Percentiles rank a stretch among this genome's conserved stretches.
phyloP scores from a whole-genome alignment of 2,329 filamentous ascomycete species.

The Fusarium coicis region DNA sequence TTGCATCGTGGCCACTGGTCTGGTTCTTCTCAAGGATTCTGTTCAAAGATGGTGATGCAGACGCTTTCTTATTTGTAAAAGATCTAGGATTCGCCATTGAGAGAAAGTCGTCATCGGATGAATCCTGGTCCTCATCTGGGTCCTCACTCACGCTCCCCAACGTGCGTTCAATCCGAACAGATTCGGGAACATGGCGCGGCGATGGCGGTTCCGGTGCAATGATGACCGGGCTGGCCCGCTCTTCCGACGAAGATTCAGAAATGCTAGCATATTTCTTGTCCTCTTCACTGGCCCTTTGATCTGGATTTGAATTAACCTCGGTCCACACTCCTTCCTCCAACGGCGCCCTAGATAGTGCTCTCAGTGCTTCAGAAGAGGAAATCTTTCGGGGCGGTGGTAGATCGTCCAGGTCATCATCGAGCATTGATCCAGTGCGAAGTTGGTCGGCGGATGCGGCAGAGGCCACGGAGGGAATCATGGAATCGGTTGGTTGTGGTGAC shows the following conservation, averaged over 20 bases:
- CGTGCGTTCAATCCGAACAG: conserved; percentile 32
- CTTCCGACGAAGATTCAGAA: conserved; percentile 1
- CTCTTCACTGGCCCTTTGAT: conserved; percentile 39
- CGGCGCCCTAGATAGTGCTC: conserved; percentile 62
- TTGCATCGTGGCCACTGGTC: background rate
- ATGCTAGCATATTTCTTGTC: conserved; percentile 23
- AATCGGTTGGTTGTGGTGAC: conserved; percentile 59
- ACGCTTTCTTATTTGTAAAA: conserved; percentile 42
- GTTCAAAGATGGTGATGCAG: conserved; percentile 29
- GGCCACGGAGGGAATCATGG: conserved; percentile 44
- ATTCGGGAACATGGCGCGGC: conserved; percentile 21
- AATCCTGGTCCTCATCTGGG: conserved; percentile 45
- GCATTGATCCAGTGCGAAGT: conserved; percentile 45
- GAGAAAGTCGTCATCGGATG: conserved; percentile 55
- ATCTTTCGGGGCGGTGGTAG: conserved; percentile 62
- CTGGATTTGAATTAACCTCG: conserved; percentile 54
- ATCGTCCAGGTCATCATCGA: conserved; percentile 54
- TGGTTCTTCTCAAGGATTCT: conserved; percentile 17
- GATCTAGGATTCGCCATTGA: conserved; percentile 53
- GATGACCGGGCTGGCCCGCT: conserved; percentile 5
- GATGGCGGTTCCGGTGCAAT: conserved; percentile 34
- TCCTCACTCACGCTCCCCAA: conserved; percentile 43
- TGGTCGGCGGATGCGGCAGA: conserved; percentile 43
- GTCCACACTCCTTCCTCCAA: conserved; percentile 64
- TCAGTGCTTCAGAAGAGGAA: conserved; percentile 65